Percentiles rank a stretch among this genome's conserved stretches.
Evolutionary conservation across 1,139 yeast species (phyloP).

Genomic region (Lodderomyces orthopsilosis): DNA sequence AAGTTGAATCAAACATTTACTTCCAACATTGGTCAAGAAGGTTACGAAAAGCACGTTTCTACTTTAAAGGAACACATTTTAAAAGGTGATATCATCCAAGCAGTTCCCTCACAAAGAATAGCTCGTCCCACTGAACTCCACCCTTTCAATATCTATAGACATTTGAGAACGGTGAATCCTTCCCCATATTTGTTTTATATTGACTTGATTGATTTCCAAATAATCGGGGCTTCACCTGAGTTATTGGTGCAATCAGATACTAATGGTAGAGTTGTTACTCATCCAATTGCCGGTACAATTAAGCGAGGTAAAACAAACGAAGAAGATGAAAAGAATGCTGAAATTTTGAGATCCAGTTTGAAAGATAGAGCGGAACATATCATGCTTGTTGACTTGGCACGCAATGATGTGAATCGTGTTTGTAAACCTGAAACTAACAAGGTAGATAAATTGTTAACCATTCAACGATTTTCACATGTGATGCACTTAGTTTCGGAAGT

Average conservation of each 20-base stretch:
- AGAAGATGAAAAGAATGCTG: constrained; percentile 85
- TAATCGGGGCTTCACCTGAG: constrained; percentile 97
- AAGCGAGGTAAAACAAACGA: constrained; percentile 84
- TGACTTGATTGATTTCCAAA: constrained; percentile 86
- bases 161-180: constrained; percentile 91
- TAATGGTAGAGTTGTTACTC: constrained; percentile 77
- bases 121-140: constrained; percentile 93
- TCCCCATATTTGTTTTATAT: constrained; percentile 94
- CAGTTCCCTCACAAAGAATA: constrained; percentile 95
- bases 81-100: constrained; percentile 93
- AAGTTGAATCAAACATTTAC: constrained; percentile 61
- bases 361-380: constrained; percentile 98
- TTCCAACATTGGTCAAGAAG: constrained; percentile 90
- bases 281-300: constrained; percentile 97
- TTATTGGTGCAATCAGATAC: constrained; percentile 77
- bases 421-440: constrained; percentile 81
- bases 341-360: constrained; percentile 66
- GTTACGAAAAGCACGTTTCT: constrained; percentile 80
- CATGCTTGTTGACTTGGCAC: constrained; percentile 95
- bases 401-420: constrained; percentile 93
- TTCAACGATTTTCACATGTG: constrained; percentile 95
- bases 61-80: constrained; percentile 75
- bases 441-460: constrained; percentile 84
- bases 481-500: constrained; percentile 96
- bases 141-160: constrained; percentile 94